Evolutionary conservation across 1,284 basidiomycete species (phyloP).

Genomic region (Malassezia yamatoensis): DNA sequence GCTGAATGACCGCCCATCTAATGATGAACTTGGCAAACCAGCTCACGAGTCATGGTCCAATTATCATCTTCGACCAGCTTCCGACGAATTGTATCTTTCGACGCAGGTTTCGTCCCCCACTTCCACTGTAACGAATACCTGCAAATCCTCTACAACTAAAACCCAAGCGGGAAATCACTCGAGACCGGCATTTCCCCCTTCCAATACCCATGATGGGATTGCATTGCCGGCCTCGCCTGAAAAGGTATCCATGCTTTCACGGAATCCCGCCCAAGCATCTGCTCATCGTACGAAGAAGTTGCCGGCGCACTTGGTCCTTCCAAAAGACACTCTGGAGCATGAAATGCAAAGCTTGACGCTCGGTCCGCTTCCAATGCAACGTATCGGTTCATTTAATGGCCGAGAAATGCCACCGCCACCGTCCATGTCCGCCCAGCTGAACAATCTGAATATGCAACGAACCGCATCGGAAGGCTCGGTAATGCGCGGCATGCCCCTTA

Average conservation of each 20-base stretch:
- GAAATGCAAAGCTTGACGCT: slow-evolving; percentile 4
- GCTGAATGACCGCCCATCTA: not conserved
- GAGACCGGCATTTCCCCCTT: not conserved
- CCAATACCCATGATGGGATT: not conserved
- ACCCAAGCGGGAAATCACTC: not conserved
- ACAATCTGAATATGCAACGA: slow-evolving; percentile 7
- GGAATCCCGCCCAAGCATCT: not conserved
- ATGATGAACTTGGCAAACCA: not conserved
- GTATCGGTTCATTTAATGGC: not conserved
- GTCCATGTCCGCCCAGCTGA: too few species aligned
- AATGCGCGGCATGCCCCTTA: not conserved
- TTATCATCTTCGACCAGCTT: not conserved
- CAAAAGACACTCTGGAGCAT: slow-evolving; percentile 4
- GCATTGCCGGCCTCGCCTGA: not conserved
- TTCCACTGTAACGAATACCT: not conserved
- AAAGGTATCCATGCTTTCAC: not conserved
- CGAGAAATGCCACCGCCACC: not conserved
- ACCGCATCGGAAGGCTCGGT: slow-evolving; percentile 11
- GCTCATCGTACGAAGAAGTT: not conserved
- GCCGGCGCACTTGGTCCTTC: not conserved
- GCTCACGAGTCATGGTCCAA: not conserved
- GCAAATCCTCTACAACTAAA: not conserved
- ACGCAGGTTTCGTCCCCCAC: not conserved
- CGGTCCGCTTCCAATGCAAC: not conserved
- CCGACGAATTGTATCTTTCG: not conserved